Evolutionary conservation across 2,329 filamentous ascomycete genomes (phyloP).

Genomic region (Neophaeococcomyces mojaviensis): DNA sequence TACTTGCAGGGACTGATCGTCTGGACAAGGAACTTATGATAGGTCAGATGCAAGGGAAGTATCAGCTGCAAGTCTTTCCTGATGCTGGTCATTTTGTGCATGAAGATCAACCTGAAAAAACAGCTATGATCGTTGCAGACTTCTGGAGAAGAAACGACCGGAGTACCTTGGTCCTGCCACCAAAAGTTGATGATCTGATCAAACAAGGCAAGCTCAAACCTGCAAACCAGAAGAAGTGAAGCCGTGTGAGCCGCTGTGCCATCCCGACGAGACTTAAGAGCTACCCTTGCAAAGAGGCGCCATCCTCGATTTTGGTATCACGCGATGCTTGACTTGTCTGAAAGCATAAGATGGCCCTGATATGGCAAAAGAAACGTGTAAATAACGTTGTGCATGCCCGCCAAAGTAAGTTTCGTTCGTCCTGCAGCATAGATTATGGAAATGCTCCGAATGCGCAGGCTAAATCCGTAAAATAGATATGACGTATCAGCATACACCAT

Average conservation of each 20-base stretch:
- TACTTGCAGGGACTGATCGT: slow-evolving; percentile 83
- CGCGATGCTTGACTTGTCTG: not conserved
- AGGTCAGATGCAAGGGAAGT: slow-evolving; percentile 98
- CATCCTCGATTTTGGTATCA: not conserved
- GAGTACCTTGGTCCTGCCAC: slow-evolving; percentile 74
- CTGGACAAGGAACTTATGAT: slow-evolving; percentile 89
- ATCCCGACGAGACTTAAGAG: too few relatives aligned
- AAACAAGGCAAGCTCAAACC: slow-evolving; percentile 23
- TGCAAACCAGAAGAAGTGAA: slow-evolving; percentile 4
- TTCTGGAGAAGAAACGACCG: slow-evolving; percentile 90
- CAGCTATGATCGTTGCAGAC: slow-evolving; percentile 74
- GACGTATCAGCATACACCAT: too few relatives aligned
- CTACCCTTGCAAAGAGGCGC: not conserved
- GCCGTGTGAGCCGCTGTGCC: too few relatives aligned
- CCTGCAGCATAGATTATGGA: too few relatives aligned
- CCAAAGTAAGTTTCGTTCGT: too few relatives aligned
- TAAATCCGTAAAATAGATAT: too few relatives aligned
- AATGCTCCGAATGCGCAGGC: too few relatives aligned
- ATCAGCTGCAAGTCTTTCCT: slow-evolving; percentile 87
- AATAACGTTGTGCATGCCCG: too few relatives aligned
- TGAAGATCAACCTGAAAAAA: slow-evolving; percentile 88
- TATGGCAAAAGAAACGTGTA: too few relatives aligned
- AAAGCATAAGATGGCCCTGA: too few relatives aligned
- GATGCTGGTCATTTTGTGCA: slow-evolving; percentile 96
- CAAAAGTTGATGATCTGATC: slow-evolving; percentile 73